Evolutionary conservation across 2,329 filamentous ascomycete species (phyloP).

Genomic region (Canariomyces notabilis): DNA sequence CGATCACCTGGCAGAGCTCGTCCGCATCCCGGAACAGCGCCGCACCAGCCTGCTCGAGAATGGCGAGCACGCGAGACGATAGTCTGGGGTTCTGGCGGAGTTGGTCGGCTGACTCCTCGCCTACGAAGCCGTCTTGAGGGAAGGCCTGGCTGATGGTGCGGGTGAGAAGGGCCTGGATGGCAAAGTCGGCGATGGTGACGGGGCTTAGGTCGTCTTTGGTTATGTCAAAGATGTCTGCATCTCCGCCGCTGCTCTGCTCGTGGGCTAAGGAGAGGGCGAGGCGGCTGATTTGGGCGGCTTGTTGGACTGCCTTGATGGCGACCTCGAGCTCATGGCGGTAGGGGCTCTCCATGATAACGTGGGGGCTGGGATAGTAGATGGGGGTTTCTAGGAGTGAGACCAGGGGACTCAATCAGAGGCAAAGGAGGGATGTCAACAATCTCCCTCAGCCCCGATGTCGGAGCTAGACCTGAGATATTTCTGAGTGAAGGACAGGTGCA

Average conservation of each 20-base stretch:
- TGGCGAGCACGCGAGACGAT: slow-evolving; percentile 43
- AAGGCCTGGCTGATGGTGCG: slow-evolving; percentile 45
- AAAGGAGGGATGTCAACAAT: no score
- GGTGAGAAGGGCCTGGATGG: slow-evolving; percentile 50
- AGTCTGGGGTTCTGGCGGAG: slow-evolving; percentile 40
- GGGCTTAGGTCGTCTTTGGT: slow-evolving; percentile 52
- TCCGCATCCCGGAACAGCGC: slow-evolving; percentile 28
- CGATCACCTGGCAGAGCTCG: slow-evolving; percentile 49
- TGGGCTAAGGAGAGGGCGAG: slow-evolving; percentile 43
- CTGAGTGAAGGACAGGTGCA: no score
- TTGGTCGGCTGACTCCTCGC: slow-evolving; percentile 49
- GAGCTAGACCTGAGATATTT: no score
- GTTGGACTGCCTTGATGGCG: slow-evolving; percentile 39
- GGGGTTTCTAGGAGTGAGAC: no score
- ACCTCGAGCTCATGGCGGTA: slow-evolving; percentile 40
- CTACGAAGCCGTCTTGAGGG: slow-evolving; percentile 48
- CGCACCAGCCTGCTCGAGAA: slow-evolving; percentile 30
- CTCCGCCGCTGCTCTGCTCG: slow-evolving; percentile 43
- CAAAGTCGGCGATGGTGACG: slow-evolving; percentile 56
- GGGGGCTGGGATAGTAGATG: no score
- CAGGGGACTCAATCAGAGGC: no score
- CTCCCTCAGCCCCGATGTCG: no score
- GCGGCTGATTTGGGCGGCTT: slow-evolving; percentile 46
- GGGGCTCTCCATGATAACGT: slow-evolving; percentile 36
- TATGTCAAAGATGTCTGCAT: slow-evolving; percentile 24